A percentile compares a stretch with the other conserved stretches of the same genome.
phyloP scores from a whole-genome alignment of 257 asterid genomes.

The Apocynum venetum region DNA sequence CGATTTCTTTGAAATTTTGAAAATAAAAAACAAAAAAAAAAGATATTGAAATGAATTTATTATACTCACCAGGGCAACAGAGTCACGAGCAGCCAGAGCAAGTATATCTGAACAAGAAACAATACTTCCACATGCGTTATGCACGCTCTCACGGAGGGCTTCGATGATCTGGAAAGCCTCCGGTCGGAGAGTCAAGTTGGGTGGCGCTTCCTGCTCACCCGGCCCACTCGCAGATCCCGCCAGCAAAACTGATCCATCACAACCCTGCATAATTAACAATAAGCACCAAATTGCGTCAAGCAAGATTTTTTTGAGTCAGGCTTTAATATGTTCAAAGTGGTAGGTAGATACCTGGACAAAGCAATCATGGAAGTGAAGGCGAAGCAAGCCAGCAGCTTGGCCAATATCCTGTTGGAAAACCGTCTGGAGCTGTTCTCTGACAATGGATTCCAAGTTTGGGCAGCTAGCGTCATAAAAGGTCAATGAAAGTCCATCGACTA shows the following conservation, averaged over 20 bases:
- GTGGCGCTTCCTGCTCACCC: slow-evolving; percentile 31
- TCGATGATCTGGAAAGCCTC: slow-evolving; percentile 24
- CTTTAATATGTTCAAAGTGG: not conserved
- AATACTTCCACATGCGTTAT: slow-evolving; percentile 16
- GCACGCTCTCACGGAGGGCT: slow-evolving; percentile 20
- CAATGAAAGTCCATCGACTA: slow-evolving; percentile 28
- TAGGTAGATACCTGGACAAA: slow-evolving; percentile 25
- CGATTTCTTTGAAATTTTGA: no score
- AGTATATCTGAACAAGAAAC: slow-evolving; percentile 28
- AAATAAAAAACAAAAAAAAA: no score
- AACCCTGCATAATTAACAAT: slow-evolving; percentile 19
- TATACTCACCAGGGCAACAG: slow-evolving; percentile 17
- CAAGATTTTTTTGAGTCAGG: no score
- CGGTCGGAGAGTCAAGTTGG: slow-evolving; percentile 25
- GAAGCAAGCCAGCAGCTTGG: slow-evolving; percentile 37
- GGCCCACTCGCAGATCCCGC: slow-evolving; percentile 33
- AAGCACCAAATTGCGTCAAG: not conserved
- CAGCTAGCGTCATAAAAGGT: slow-evolving; percentile 20
- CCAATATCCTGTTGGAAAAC: slow-evolving; percentile 27
- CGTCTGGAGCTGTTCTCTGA: slow-evolving; percentile 14
- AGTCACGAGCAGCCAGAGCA: slow-evolving; percentile 26
- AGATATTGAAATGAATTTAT: not conserved
- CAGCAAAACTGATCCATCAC: slow-evolving; percentile 28
- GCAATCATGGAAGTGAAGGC: slow-evolving; percentile 36
- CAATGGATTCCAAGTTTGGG: slow-evolving; percentile 23